Evolutionary conservation across 164 flowering plant species (phyloP), one percentile per base, ranked within the genome.

Genomic region (Berberis thunbergii): DNA sequence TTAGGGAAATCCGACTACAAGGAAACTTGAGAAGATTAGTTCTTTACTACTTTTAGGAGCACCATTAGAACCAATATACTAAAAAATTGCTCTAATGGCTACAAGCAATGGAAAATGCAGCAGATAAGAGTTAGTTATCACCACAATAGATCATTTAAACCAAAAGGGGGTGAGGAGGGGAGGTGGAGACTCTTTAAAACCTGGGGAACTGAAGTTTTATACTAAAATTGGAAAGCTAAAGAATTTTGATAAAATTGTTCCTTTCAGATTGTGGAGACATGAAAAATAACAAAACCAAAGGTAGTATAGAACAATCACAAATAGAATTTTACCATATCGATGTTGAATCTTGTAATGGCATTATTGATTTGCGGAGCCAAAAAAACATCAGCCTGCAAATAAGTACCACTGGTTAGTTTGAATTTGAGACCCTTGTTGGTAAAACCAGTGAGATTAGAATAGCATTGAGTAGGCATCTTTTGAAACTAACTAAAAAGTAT

Each of bases 311-410:
- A 62, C 48, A 8, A 9, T 11, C 49, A 42, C 5, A 42, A 56
- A 39, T 2, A 39, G 56, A 45, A 50, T 9, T 68, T 75, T 60
- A 87, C 88, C 89, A 87, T 80, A 69, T 87, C 83, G 74, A 84
- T 52, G 2, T 77, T 66, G 64, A 87, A 84, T 71, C 87, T 76
- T 38, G 41, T 54, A 1, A 60, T 48, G 45, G 86, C 81, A 11
- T 71, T 65, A 64, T 80, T 71, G 58, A 85, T 79, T 61, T 87
- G 86, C 13, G 93, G 89, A 26, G 85, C 93, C 70, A 87, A 65
- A 65, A 84, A 87, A 5, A 85, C 82, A 77, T 85, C 93, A 70
- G 88, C 88, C 93, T 87, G 85, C 75, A 73, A 46, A 67, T 49
- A 59, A 60, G 9, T 43, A 49, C 10, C 45, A 39, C 45, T 7